Base-by-base conservation (phyloP, 2,329 filamentous ascomycete genomes). In the Pestalotiopsis sp. region DNA sequence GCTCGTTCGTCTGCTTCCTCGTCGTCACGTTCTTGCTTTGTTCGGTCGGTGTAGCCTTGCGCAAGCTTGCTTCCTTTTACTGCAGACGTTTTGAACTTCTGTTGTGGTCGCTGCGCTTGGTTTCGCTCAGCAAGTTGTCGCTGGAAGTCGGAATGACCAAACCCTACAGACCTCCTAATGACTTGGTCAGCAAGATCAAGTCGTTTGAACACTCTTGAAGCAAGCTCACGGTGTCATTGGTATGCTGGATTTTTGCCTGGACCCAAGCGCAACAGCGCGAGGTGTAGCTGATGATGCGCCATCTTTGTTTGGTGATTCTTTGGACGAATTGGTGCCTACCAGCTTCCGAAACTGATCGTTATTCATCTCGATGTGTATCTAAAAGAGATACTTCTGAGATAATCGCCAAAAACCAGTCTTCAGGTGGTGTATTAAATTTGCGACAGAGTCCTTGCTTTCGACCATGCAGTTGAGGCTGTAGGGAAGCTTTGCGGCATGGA, bases 261-360 rank as follows among this genome's bases (percentile, higher is more conserved):
- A 96, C 25, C 94, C 94, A 68, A 97, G 85, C 4, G 89, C 81
- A 63, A 83, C 82, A 61, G 85, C 82, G 75, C 66, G 73, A 73
- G 69, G 74, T 71, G 71, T 74, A 73, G 72, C 71, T 66, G 73
- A 76, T 14, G 87, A 84, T 63, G 82, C 77, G 71, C 83, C 86
- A 84, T 87, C 80, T 77, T 80, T 81, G 70, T 79, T 68, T 73
- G 80, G 69, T 70, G 78, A 74, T 38, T 80, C 70, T 69, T 84
- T 84, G 67, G 80, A 76, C 6, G 84, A 77, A 69, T 84, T 85
- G 56, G 80, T 80, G 60, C 90, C 84, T 25, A 97, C 81, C 6
- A 98, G 87, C 72, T 92, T 92, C 67, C 96, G 92, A 77, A 99
- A 99, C 76, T 98, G 93, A 58, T 94, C 90, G 85, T 98, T 98